A percentile compares a stretch with the other conserved stretches of the same genome.
phyloP scores from a whole-genome alignment of 441 rosid genomes.

The Codiaeum variegatum region DNA sequence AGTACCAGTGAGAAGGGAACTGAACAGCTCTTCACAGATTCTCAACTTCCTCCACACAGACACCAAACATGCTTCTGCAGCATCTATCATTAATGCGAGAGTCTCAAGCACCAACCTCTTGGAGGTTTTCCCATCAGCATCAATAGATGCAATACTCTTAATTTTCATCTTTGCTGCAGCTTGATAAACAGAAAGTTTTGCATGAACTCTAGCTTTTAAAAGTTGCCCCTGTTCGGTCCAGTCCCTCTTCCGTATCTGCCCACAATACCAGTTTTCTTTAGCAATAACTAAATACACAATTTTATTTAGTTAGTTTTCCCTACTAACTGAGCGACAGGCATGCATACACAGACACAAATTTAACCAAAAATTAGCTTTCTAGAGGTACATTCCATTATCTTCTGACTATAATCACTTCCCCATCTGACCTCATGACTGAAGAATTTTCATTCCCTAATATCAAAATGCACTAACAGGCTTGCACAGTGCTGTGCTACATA shows the following conservation, averaged over 20 bases:
- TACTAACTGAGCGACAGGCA: not conserved
- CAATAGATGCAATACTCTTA: constrained; percentile 69
- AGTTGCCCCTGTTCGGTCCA: constrained; percentile 85
- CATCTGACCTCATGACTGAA: not conserved
- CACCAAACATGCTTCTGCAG: constrained; percentile 86
- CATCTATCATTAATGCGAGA: constrained; percentile 71
- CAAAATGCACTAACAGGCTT: not conserved
- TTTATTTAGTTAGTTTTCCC: not conserved
- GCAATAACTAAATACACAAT: constrained; percentile 1
- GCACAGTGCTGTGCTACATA: not conserved
- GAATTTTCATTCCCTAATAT: not conserved
- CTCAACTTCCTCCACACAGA: constrained; percentile 95
- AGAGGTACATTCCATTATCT: not conserved
- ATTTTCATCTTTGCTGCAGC: constrained; percentile 81
- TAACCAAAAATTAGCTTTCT: constrained; percentile 7
- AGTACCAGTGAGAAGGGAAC: constrained; percentile 75
- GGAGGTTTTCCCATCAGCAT: constrained; percentile 74
- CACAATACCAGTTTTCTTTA: constrained; percentile 18
- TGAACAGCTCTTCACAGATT: constrained; percentile 82
- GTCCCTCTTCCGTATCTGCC: constrained; percentile 90
- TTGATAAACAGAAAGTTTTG: constrained; percentile 80
- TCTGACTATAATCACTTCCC: not conserved
- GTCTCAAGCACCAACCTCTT: constrained; percentile 90
- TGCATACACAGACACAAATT: not conserved
- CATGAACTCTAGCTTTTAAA: constrained; percentile 74